Conservation (phyloP, 108 stramenopile species). For the Cyclotella choctawhatcheeana region DNA sequence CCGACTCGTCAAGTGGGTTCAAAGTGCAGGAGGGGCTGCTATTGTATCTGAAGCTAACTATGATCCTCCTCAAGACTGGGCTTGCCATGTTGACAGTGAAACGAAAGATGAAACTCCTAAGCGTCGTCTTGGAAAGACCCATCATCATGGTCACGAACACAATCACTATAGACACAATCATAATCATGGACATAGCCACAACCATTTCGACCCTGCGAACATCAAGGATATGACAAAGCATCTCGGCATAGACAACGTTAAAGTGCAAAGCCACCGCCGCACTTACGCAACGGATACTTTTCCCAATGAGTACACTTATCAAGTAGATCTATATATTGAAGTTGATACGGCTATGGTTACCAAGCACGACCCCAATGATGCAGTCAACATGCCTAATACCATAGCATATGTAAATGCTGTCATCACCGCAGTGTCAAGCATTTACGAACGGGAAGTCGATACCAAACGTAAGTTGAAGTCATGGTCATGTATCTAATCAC, state of each 20-base stretch:
- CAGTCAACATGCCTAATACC: slow-evolving; percentile 9
- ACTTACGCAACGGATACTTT: slow-evolving; percentile 3
- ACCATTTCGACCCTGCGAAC: neutral
- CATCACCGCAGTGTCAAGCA: neutral
- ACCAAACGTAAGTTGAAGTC: slow-evolving; percentile 34
- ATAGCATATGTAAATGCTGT: slow-evolving; percentile 15
- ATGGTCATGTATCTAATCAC: neutral
- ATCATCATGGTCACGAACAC: neutral
- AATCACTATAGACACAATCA: neutral
- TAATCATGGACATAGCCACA: neutral
- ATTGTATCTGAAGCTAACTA: neutral
- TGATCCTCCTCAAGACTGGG: slow-evolving; percentile 12
- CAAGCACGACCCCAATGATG: neutral
- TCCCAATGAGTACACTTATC: slow-evolving; percentile 3
- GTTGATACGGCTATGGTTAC: slow-evolving; percentile 18
- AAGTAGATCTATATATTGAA: slow-evolving; percentile 29
- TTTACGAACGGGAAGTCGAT: slow-evolving; percentile 19
- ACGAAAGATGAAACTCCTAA: neutral
- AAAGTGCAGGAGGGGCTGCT: neutral
- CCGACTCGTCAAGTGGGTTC: neutral
- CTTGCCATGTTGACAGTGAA: neutral
- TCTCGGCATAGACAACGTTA: too few relatives aligned
- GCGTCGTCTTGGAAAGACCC: neutral
- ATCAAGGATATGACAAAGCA: neutral
- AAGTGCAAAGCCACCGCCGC: neutral